Base-by-base conservation (phyloP, 1,284 basidiomycete species). In the Neolentinus lepideus region DNA sequence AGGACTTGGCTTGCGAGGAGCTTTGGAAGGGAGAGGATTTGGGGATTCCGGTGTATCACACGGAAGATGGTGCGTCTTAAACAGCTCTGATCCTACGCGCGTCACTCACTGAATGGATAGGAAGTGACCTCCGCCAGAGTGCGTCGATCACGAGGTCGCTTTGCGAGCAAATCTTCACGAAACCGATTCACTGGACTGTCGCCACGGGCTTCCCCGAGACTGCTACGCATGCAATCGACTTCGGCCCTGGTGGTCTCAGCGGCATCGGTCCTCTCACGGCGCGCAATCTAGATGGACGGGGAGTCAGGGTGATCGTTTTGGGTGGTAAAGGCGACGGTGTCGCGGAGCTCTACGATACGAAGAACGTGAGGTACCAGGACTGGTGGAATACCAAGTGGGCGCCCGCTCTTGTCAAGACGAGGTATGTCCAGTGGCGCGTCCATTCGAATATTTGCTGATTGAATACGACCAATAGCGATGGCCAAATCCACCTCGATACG, bases 161-260 rank as follows among this genome's bases (percentile, higher is more conserved):
- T 26, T 93, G 88, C 70, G 90, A 94, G 62, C 95, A 97, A 70
- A 95, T 99, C 66, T 96, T 97, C 71, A 91, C 87, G 3, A 81
- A 81, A 53, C 92, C 90, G 21, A 95, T 99, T 63, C 88, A 96
- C 74, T 99, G 97, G 97, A 76, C 80, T 52, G 85, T 88, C 67
- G 94, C 94, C 2, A 94, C 91, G 33, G 77, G 86, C 64, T 97
- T 95, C 82, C 90, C 93, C 1, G 78, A 87, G 56, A 81, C 86
- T 9, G 93, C 94, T 0, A 98, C 96, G 2, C 96, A 99, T 70
- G 89, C 92, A 4, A 75, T 99, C 63, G 97, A 98, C 73, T 98
- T 99, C 67, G 97, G 96, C 57, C 93, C 96, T 1, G 96, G 96
- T 60, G 95, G 95, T 29, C 69, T 92, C 57, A 93, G 90, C 62